Percentiles rank a stretch among this genome's conserved stretches.
phyloP scores from a whole-genome alignment of 495 filamentous ascomycete genomes.

The Hypoxylon cercidicola region DNA sequence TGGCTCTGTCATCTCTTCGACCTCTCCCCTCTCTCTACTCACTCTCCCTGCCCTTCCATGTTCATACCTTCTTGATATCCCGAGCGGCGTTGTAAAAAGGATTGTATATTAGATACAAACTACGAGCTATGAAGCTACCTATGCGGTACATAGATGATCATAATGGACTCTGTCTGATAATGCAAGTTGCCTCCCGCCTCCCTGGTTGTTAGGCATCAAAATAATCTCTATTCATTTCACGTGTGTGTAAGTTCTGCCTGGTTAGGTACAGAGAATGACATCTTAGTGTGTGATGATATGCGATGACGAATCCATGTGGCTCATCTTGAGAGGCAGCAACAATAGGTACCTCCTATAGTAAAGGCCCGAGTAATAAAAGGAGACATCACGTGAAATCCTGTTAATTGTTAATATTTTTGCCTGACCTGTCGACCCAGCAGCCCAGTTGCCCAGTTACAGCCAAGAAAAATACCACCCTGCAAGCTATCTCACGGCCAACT shows the following conservation, averaged over 20 bases:
- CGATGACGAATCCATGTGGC: conserved; percentile 41
- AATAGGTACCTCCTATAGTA: background rate
- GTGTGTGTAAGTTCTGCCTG: conserved; percentile 26
- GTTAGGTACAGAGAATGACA: conserved; percentile 18
- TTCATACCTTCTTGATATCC: conserved; percentile 48
- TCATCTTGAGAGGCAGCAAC: conserved; percentile 23
- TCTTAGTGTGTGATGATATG: conserved; percentile 21
- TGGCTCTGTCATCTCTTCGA: conserved; percentile 43
- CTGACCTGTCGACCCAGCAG: conserved; percentile 23
- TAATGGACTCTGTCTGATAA: conserved; percentile 32
- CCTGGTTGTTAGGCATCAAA: conserved; percentile 36
- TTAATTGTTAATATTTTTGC: conserved; percentile 19
- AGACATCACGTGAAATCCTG: conserved; percentile 5
- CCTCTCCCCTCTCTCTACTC: conserved; percentile 41
- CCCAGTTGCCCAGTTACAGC: conserved; percentile 29
- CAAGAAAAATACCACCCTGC: conserved; percentile 14
- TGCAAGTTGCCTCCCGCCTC: background rate
- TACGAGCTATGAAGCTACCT: conserved; percentile 22
- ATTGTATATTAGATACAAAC: conserved; percentile 45
- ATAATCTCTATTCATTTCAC: conserved; percentile 2
- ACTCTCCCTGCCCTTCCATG: conserved; percentile 33
- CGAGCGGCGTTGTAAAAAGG: conserved; percentile 44
- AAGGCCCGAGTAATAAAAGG: background rate
- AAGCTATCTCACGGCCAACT: conserved; percentile 33
- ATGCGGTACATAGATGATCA: conserved; percentile 31